phyloP scores from a whole-genome alignment of 768 basidiomycete species.

The Mycena belliarum region DNA sequence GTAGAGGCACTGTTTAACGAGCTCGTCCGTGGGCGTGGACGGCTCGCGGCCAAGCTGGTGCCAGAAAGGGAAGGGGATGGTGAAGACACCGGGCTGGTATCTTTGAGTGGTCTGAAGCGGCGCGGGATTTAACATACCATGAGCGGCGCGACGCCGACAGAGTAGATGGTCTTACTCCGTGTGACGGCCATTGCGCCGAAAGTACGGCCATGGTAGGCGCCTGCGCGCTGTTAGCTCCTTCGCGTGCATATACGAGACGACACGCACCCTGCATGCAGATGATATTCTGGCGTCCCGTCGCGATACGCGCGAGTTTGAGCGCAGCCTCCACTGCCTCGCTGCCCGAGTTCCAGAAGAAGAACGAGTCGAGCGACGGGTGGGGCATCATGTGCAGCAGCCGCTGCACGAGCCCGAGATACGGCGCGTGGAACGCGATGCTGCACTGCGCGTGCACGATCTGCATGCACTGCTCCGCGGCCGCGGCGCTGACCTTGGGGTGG shows the following conservation, averaged over 20 bases:
- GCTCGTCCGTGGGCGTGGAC: slow-evolving; percentile 53
- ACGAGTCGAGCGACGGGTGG: slow-evolving; percentile 85
- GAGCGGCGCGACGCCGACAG: slow-evolving; percentile 72
- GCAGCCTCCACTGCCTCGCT: slow-evolving; percentile 91
- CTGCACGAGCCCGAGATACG: slow-evolving; percentile 86
- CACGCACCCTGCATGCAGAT: slow-evolving; percentile 82
- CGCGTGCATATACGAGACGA: neutral
- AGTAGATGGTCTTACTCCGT: slow-evolving; percentile 92
- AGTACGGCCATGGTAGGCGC: slow-evolving; percentile 90
- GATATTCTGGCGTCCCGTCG: slow-evolving; percentile 84
- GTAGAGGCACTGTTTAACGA: slow-evolving; percentile 67
- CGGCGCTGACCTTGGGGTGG: slow-evolving; percentile 82
- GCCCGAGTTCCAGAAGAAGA: slow-evolving; percentile 98
- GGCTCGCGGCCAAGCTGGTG: slow-evolving; percentile 71
- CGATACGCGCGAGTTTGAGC: slow-evolving; percentile 79
- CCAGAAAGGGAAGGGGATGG: slow-evolving; percentile 90
- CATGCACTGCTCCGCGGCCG: slow-evolving; percentile 87
- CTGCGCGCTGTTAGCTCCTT: slow-evolving; percentile 29
- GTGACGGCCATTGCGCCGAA: slow-evolving; percentile 93
- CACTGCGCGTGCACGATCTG: slow-evolving; percentile 83
- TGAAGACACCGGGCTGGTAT: slow-evolving; percentile 76
- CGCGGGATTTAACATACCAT: slow-evolving; percentile 54
- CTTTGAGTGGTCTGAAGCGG: neutral
- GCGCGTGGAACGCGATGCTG: slow-evolving; percentile 84
- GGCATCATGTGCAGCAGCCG: slow-evolving; percentile 88